Base-by-base conservation (phyloP, 2,329 filamentous ascomycete species). In the Beauveria sp. region DNA sequence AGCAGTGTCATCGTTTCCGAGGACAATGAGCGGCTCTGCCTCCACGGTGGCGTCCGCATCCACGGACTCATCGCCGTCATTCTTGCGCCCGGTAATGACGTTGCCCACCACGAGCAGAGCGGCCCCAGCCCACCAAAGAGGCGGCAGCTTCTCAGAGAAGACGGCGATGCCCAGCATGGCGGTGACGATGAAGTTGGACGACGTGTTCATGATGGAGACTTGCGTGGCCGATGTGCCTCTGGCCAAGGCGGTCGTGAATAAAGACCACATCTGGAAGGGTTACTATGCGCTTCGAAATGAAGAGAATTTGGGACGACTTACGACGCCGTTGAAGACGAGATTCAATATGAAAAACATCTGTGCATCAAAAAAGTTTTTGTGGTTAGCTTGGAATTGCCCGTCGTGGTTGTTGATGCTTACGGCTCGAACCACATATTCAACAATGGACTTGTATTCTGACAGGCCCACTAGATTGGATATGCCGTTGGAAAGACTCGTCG, bases 151-250 rank as follows among this genome's bases (percentile, higher is more conserved):
- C 75, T 93, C 90, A 24, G 83, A 80, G 72, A 93, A 93, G 66
- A 93, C 84, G 62, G 83, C 72, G 55, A 83, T 77, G 28, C 90
- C 89, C 22, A 92, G 77, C 7, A 92, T 65, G 8, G 90, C 90
- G 0, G 90, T 92, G 63, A 91, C 74, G 74, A 93, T 81, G 72
- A 93, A 93, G 75, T 93, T 93, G 61, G 88, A 81, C 16, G 88
- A 90, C 3, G 90, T 92, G 73, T 93, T 93, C 72, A 93, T 85
- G 70, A 93, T 88, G 66, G 85, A 88, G 54, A 92, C 90, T 69
- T 91, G 88, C 0, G 90, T 90, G 9, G 90, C 91, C 2, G 88
- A 91, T 62, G 83, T 82, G 16, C 89, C 88, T 20, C 83, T 81
- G 0, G 89, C 85, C n/a, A 93, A 82, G 57, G 90, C 90, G 55